Percentiles rank a stretch among this genome's conserved stretches.
These are phyloP conservation scores for Nyctanthes arbortristis DNA, from an alignment of 257 asterid genomes.

Conservation along the genomic window DNA sequence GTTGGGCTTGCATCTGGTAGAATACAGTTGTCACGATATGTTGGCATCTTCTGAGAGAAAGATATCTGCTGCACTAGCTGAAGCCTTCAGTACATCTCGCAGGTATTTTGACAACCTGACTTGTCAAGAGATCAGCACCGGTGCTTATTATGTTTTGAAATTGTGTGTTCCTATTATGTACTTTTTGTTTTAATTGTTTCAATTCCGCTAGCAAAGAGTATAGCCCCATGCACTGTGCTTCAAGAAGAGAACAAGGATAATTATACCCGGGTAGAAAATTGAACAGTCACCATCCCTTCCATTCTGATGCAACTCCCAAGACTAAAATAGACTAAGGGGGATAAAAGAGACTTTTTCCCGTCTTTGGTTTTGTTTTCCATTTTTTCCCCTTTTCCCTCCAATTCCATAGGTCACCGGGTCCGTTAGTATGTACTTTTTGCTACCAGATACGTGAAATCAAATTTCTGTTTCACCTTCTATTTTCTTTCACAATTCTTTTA, in stretches of 20 bases:
- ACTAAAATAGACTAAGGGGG: neutral
- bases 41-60: constrained; percentile 80
- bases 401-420: neutral
- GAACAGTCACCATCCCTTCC: neutral
- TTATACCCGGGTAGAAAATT: neutral
- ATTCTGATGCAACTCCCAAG: neutral
- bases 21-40: constrained; percentile 80
- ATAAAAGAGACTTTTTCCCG: neutral
- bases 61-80: constrained; percentile 77
- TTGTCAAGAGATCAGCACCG: constrained; percentile 17
- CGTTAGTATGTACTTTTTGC: neutral
- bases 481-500: neutral
- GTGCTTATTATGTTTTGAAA: neutral
- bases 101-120: constrained; percentile 54
- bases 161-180: neutral
- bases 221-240: neutral
- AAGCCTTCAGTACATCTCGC: constrained; percentile 76
- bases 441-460: neutral
- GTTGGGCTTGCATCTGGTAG: constrained; percentile 92
- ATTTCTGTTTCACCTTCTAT: neutral
- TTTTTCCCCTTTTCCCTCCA: neutral
- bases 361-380: neutral
- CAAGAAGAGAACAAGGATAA: neutral
- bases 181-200: neutral
- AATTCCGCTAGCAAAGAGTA: neutral